These are phyloP conservation scores for Eucalyptus pauciflora DNA, from an alignment of 345 rosid species.

Conservation along the genomic window DNA sequence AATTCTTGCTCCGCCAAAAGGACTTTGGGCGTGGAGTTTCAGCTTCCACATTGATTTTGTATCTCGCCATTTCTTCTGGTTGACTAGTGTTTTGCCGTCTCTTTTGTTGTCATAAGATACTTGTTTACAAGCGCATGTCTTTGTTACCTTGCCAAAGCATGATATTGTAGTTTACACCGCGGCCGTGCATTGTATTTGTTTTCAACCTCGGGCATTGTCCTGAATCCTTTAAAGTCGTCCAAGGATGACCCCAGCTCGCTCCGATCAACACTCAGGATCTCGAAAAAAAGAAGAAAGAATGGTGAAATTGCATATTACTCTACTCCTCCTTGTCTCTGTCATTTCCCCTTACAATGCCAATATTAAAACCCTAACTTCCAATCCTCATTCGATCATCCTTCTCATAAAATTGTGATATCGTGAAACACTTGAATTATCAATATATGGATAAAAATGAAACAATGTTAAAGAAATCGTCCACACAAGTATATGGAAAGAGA, in stretches of 20 bases:
- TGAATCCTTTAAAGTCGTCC: background rate
- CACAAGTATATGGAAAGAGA: background rate
- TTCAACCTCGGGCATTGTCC: background rate
- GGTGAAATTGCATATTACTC: background rate
- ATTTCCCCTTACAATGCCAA: background rate
- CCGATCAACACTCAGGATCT: background rate
- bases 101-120: background rate
- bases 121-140: background rate
- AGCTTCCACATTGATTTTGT: too few species aligned
- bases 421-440: background rate
- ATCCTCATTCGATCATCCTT: background rate
- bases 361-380: background rate
- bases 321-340: background rate
- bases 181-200: background rate
- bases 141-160: background rate
- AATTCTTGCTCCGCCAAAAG: rapidly evolving
- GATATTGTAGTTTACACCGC: background rate
- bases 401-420: background rate
- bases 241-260: background rate
- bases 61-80: too few species aligned
- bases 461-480: background rate
- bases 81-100: background rate
- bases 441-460: background rate
- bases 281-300: rapidly evolving
- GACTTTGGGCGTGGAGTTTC: background rate